Evolutionary conservation across 2,329 filamentous ascomycete genomes (phyloP).

Genomic region (Nemania abortiva): DNA sequence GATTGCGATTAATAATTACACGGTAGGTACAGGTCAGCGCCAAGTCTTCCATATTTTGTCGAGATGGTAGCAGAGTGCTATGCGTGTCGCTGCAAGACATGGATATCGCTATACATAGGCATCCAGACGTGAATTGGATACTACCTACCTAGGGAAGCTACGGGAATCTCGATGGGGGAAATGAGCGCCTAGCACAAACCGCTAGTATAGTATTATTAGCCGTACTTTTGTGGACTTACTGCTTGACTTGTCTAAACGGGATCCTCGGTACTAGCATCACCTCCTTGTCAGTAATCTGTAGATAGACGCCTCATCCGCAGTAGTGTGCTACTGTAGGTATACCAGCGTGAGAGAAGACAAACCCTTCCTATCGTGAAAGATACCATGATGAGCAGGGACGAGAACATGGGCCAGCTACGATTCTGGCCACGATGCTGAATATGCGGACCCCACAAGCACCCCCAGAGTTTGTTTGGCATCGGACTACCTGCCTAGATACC

Average conservation of each 20-base stretch:
- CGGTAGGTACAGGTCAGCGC: slow-evolving; percentile 18
- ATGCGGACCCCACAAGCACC: slow-evolving; percentile 23
- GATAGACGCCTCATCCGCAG: neutral
- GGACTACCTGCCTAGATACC: neutral
- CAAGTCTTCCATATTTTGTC: neutral
- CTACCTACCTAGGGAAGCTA: neutral
- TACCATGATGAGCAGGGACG: neutral
- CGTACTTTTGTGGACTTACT: neutral
- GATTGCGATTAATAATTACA: slow-evolving; percentile 16
- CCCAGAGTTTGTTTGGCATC: slow-evolving; percentile 9
- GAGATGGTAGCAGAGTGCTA: neutral
- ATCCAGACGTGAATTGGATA: neutral
- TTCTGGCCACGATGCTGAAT: slow-evolving; percentile 1
- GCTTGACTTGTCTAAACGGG: slow-evolving; percentile 1
- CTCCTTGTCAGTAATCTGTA: slow-evolving; percentile 5
- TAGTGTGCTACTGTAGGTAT: neutral
- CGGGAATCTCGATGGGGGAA: neutral
- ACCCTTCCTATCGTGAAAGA: neutral
- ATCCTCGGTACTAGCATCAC: neutral
- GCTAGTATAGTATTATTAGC: neutral
- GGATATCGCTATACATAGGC: neutral
- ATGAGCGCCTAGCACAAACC: neutral
- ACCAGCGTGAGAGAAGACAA: neutral
- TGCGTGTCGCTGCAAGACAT: neutral
- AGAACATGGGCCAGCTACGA: neutral